Percentiles rank a stretch among this genome's conserved stretches.
phyloP scores from a whole-genome alignment of 495 filamentous ascomycete genomes.

The Penicillium ochrochloron region DNA sequence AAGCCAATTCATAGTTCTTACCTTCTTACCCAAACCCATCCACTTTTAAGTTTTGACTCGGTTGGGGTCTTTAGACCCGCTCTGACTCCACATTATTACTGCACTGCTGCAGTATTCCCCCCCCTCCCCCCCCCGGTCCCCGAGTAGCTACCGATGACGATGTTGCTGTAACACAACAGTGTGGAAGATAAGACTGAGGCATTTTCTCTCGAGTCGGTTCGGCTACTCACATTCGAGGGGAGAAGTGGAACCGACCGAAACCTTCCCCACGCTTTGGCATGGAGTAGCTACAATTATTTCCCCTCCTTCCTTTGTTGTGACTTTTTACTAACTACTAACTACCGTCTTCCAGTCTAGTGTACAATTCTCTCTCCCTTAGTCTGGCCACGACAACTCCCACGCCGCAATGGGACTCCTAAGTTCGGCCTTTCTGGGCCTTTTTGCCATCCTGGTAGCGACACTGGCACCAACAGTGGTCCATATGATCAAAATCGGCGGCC shows the following conservation, averaged over 20 bases:
- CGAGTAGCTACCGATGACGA: background rate
- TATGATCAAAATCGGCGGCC: constrained; percentile 35
- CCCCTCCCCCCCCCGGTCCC: background rate
- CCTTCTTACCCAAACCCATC: background rate
- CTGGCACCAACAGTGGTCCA: constrained; percentile 39
- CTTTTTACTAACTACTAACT: background rate
- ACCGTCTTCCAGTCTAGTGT: background rate
- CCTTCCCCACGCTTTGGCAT: background rate
- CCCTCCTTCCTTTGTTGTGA: background rate
- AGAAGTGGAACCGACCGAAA: background rate
- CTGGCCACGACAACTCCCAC: background rate
- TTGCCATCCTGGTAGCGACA: constrained; percentile 40
- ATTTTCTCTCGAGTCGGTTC: background rate
- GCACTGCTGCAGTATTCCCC: too few species aligned
- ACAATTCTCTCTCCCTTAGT: background rate
- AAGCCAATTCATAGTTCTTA: background rate
- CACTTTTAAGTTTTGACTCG: background rate
- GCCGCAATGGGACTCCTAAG: constrained; percentile 31
- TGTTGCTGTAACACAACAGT: background rate
- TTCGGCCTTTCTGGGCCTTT: constrained; percentile 35
- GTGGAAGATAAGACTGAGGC: background rate
- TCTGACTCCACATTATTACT: constrained; percentile 1
- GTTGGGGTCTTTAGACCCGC: background rate
- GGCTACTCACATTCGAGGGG: background rate
- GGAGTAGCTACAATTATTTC: background rate